Evolutionary conservation across 2,329 filamentous ascomycete species (phyloP).

Genomic region (Aspergillus chevalieri): DNA sequence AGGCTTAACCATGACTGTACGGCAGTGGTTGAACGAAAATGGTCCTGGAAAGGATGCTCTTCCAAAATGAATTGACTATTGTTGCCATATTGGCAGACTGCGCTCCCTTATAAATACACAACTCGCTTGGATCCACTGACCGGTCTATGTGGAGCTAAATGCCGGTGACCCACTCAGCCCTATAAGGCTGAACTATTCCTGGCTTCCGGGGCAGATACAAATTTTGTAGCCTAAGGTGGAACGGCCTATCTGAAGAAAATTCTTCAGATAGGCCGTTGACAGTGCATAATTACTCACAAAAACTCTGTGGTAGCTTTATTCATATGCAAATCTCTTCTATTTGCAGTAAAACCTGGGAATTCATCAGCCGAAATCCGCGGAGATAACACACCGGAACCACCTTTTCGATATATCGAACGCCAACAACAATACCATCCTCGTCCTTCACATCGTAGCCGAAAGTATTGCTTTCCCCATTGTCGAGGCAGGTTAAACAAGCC

Average conservation of each 20-base stretch:
- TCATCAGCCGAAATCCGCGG: no score
- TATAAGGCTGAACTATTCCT: conserved; percentile 4
- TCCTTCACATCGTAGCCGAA: conserved; percentile 11
- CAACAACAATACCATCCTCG: conserved; percentile 24
- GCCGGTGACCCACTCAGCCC: conserved; percentile 1
- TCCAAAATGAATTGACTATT: not conserved
- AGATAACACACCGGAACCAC: conserved; percentile 7
- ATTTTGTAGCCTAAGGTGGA: not conserved
- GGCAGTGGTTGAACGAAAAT: not conserved
- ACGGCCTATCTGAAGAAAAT: not conserved
- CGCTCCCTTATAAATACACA: not conserved
- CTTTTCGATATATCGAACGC: conserved; percentile 29
- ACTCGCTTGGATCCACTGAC: not conserved
- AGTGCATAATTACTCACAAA: no score
- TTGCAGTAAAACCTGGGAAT: not conserved
- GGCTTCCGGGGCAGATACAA: not conserved
- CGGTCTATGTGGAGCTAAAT: not conserved
- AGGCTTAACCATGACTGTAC: not conserved
- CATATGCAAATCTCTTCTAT: not conserved
- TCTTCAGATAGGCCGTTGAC: no score
- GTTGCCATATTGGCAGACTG: not conserved
- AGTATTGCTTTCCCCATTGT: not conserved
- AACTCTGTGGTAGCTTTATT: not conserved
- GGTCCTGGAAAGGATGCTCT: not conserved
- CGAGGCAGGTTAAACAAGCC: conserved; percentile 2